These are phyloP conservation scores for Coffea eugenioides DNA, from an alignment of 257 asterid genomes.

Conservation along the genomic window DNA sequence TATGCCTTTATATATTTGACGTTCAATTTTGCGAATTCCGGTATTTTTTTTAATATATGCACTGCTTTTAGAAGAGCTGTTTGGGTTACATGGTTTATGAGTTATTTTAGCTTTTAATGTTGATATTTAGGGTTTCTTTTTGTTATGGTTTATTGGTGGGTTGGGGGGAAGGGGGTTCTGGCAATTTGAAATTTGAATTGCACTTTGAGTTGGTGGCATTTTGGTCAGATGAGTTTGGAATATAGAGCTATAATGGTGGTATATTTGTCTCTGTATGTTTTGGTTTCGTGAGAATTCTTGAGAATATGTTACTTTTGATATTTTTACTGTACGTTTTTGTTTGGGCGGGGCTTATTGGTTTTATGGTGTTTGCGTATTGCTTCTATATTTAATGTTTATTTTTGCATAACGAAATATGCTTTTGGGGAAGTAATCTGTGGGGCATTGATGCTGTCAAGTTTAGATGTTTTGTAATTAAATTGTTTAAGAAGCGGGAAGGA, in stretches of 20 bases:
- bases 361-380: too few species aligned
- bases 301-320: too few species aligned
- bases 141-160: too few species aligned
- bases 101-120: neutral
- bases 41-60: too few species aligned
- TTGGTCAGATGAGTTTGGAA: neutral
- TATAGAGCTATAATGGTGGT: neutral
- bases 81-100: neutral
- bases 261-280: too few species aligned
- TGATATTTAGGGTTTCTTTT: neutral
- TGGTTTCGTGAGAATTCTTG: neutral
- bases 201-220: neutral
- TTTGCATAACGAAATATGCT: neutral
- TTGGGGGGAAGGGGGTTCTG: neutral
- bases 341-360: too few species aligned
- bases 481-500: neutral
- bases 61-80: neutral
- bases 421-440: neutral
- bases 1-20: neutral
- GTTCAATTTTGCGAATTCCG: neutral
- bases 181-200: neutral
- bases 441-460: neutral
- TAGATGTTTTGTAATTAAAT: neutral
- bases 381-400: too few species aligned
- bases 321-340: too few species aligned